Evolutionary conservation across 2,329 filamentous ascomycete species (phyloP), one percentile per base, ranked within the genome.

Genomic region (Alternaria sp.): DNA sequence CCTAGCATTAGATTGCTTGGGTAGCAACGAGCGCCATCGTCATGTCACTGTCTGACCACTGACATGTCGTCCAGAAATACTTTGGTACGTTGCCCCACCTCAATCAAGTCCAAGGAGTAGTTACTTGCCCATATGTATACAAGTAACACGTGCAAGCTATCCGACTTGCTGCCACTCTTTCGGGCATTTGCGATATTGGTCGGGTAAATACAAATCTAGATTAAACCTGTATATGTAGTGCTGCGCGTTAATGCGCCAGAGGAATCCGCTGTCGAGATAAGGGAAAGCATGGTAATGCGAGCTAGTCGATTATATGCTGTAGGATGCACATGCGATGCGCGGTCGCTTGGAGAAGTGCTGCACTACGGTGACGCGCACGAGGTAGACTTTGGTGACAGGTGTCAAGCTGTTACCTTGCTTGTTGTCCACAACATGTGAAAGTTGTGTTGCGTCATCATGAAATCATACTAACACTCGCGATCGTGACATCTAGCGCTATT

Each of bases 301-400:
- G 38, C 48, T 46, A 28, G 39, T 32, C 34, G 47, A 30, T 18
- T 39, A 28, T 49, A 36, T 43, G 22, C 14, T 32, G 22, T 32
- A 26, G 20, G 39, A 59, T 57, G 49, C 48, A 54, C 22, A 56
- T 43, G 51, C 54, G 57, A 63, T 54, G 54, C 58, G 54, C 58
- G 51, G 38, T 60, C 58, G 61, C 61, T 57, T 51, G n/a, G 46
- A 48, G 24, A 24, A 48, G 32, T 54, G 26, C 20, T 53, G n/a
- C 22, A n/a, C 47, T 34, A 34, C 42, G n/a, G 24, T 56, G 57
- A 57, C 46, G 54, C 44, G 43, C 54, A 57, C 22, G 20, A 14
- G 30, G 14, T 54, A 38, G 44, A 54, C 20, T 12, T 6, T 9
- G 20, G n/a, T 34, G 30, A 49, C 22, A 42, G 48, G 47, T 61